These are phyloP conservation scores for Coemansia sp. DNA, from an alignment of 192 early-diverging fungal species.

Conservation along the genomic window DNA sequence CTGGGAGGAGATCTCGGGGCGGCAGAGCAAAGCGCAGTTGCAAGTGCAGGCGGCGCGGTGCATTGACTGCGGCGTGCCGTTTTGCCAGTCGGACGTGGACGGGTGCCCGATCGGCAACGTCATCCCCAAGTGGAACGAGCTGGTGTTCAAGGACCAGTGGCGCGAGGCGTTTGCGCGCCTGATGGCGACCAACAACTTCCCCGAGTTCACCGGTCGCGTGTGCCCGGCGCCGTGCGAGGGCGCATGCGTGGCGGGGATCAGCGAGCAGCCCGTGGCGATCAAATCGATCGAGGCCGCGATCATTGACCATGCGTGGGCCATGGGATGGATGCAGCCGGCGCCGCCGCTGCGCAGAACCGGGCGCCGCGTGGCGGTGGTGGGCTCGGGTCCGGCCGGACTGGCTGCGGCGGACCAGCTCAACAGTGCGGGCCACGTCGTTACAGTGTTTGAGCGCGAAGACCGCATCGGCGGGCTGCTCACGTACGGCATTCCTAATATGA, in stretches of 20 bases:
- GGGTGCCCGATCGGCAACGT: conserved; percentile 99
- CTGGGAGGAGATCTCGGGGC: conserved; percentile 93
- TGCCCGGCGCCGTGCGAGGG: conserved; percentile 98
- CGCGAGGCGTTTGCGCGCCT: conserved; percentile 88
- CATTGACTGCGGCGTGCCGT: conserved; percentile 97
- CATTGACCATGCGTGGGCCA: conserved; percentile 93
- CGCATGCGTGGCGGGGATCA: conserved; percentile 92
- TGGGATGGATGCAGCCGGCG: conserved; percentile 93
- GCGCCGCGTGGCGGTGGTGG: conserved; percentile 81
- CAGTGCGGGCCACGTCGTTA: conserved; percentile 90
- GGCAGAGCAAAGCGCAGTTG: conserved; percentile 73
- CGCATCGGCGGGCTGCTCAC: conserved; percentile 92
- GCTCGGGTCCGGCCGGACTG: conserved; percentile 94
- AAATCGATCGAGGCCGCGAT: conserved; percentile 97
- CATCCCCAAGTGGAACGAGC: conserved; percentile 98
- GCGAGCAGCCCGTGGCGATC: conserved; percentile 90
- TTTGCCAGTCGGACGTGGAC: conserved; percentile 91
- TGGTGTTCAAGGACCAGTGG: conserved; percentile 96
- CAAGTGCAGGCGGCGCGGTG: conserved; percentile 94
- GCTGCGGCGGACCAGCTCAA: conserved; percentile 97
- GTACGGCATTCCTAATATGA: conserved; percentile 99
- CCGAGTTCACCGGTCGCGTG: conserved; percentile 98
- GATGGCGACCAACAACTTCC: conserved; percentile 98
- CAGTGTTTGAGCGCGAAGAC: conserved; percentile 96
- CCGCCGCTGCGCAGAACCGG: conserved; percentile 79